phyloP scores from a whole-genome alignment of 352 stramenopile genomes.

The Globisporangium barbulae region DNA sequence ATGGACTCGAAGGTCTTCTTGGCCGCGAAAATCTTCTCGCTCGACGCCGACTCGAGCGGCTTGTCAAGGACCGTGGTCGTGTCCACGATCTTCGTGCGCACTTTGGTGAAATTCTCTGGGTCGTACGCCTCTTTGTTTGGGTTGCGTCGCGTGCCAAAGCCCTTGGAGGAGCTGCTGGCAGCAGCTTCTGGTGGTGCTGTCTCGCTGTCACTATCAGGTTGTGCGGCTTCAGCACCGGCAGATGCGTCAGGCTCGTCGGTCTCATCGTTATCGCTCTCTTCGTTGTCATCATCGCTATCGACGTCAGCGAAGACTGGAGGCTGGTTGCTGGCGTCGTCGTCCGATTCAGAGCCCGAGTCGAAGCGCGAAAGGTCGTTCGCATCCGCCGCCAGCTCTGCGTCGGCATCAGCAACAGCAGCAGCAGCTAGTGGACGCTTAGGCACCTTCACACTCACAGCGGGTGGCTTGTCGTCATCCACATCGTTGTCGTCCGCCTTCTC shows the following conservation, averaged over 20 bases:
- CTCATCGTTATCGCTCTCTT: slow-evolving; percentile 14
- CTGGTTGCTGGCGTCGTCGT: slow-evolving; percentile 10
- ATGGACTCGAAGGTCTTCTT: slow-evolving; percentile 68
- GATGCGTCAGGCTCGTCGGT: background rate
- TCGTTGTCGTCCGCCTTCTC: slow-evolving; percentile 15
- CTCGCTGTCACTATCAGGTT: background rate
- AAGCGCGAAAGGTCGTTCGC: slow-evolving; percentile 12
- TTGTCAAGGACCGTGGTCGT: slow-evolving; percentile 57
- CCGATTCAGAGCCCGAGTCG: slow-evolving; percentile 13
- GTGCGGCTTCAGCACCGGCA: background rate
- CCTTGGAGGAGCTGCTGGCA: slow-evolving; percentile 14
- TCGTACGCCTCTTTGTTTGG: slow-evolving; percentile 80
- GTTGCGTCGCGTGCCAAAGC: slow-evolving; percentile 76
- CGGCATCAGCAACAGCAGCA: background rate
- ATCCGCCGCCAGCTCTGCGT: slow-evolving; percentile 16
- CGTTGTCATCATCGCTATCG: slow-evolving; percentile 17
- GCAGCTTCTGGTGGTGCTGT: background rate
- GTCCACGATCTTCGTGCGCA: slow-evolving; percentile 48
- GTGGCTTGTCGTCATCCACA: slow-evolving; percentile 5
- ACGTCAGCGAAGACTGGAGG: slow-evolving; percentile 14
- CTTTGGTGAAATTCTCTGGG: slow-evolving; percentile 49
- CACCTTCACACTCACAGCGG: background rate
- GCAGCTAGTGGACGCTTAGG: background rate
- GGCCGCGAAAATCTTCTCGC: slow-evolving; percentile 80
- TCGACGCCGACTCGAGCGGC: slow-evolving; percentile 65